A percentile compares a stretch with the other conserved stretches of the same genome.
Evolutionary conservation across 495 filamentous ascomycete genomes (phyloP).

Genomic region (Viridothelium virens): DNA sequence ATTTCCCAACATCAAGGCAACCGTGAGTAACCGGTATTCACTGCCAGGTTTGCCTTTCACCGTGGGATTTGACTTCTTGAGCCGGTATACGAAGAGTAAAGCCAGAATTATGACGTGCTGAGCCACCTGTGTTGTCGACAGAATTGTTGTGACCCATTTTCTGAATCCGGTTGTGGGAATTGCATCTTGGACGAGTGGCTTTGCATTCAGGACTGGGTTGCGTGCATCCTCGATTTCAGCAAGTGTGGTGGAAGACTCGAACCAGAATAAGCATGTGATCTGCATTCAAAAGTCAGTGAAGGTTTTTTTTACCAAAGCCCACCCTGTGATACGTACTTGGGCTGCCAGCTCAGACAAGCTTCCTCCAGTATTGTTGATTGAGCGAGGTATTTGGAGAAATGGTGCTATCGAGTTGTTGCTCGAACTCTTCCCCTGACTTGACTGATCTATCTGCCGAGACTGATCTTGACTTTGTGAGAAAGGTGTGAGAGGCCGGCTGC

Average conservation of each 20-base stretch:
- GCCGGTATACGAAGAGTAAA: conserved; percentile 82
- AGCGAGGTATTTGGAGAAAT: conserved; percentile 27
- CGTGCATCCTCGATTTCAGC: conserved; percentile 60
- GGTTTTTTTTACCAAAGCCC: neutral
- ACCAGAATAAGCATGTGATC: conserved; percentile 98
- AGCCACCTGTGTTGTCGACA: conserved; percentile 92
- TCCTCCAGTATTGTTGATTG: conserved; percentile 27
- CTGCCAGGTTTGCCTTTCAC: conserved; percentile 89
- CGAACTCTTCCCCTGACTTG: neutral
- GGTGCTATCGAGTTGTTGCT: conserved; percentile 24
- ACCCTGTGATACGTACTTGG: conserved; percentile 15
- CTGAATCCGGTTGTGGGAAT: conserved; percentile 71
- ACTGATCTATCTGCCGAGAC: conserved; percentile 1
- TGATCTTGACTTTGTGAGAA: conserved; percentile 1
- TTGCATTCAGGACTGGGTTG: conserved; percentile 41
- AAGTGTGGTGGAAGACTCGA: conserved; percentile 75
- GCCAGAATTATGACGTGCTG: conserved; percentile 92
- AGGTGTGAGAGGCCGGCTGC: neutral
- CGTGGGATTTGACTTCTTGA: conserved; percentile 80
- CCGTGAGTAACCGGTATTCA: conserved; percentile 89
- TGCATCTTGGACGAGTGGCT: conserved; percentile 58
- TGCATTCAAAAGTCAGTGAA: conserved; percentile 30
- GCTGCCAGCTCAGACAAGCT: conserved; percentile 30
- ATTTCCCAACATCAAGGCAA: conserved; percentile 96
- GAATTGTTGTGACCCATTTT: conserved; percentile 87